Base-by-base conservation (phyloP, 352 stramenopile genomes). In the Albugo candida region DNA sequence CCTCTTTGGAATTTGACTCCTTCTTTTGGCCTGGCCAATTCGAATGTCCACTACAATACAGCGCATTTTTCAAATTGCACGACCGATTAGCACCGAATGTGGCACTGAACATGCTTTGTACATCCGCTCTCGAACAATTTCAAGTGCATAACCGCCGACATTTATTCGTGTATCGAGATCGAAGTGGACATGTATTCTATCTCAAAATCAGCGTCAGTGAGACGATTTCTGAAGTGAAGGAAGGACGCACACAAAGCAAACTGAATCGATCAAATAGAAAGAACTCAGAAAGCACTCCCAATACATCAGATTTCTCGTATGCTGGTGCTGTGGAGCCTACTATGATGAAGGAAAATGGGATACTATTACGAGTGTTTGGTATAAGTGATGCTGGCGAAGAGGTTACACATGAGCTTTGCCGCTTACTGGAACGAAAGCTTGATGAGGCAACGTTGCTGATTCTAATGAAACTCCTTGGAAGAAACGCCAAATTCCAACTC, bases 11-110 rank as follows among this genome's bases (percentile, higher is more conserved):
- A 10, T 31, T 8, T 31, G 38, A 43, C 8, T 43, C 38, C 8
- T 92, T 89, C 52, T 91, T 86, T 56, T 91, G 80, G 80, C 77
- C 77, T 0, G 77, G 80, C 0, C 77, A 92, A 46, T 92, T 92
- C 44, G 71, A 85, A 49, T 92, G 80, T 47, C 69, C 83, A 39
- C 63, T 76, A 14, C 67, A 83, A 41, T 92, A 88, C 47, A 72
- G 63, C 21, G 63, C 72, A 2, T 69, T 81, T 48, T 92, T 92
- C 51, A 68, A 65, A 24, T 64, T 92, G 17, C 67, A 92, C 38
- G 75, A 89, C 41, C 71, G 80, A 1, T 64, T 92, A 51, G 61
- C 70, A 16, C 70, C 80, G 4, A 81, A 65, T 27, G 76, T 89
- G 45, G 73, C 77, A 12, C 70, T 92, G 5, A 91, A 81, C 14